A percentile compares a stretch with the other conserved stretches of the same genome.
Evolutionary conservation across 805 yeast genomes (phyloP).

Genomic region (Saccharomycopsis vini): DNA sequence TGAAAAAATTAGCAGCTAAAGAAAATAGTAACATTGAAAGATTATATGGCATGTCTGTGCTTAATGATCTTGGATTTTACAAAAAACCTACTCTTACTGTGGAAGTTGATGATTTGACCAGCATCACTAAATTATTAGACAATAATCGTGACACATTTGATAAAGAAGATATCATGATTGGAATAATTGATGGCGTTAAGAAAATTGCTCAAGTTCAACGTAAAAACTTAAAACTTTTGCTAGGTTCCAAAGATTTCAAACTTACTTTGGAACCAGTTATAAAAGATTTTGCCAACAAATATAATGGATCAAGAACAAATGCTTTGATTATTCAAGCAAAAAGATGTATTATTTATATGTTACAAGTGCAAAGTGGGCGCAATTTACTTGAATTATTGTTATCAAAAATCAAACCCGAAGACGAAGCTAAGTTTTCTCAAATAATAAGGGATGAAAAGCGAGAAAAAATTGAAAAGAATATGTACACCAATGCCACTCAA

Average conservation of each 20-base stretch:
- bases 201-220: conserved; percentile 3
- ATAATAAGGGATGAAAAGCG: conserved; percentile 42
- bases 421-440: conserved; percentile 56
- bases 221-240: conserved; percentile 2
- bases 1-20: conserved; percentile 38
- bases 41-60: conserved; percentile 51
- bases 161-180: conserved; percentile 1
- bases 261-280: conserved; percentile 24
- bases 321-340: conserved; percentile 68
- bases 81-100: conserved; percentile 33
- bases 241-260: conserved; percentile 34
- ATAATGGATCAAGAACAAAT: conserved; percentile 39
- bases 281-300: conserved; percentile 29
- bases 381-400: conserved; percentile 60
- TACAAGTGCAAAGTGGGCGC: conserved; percentile 68
- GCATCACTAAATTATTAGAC: conserved; percentile 30
- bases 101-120: conserved; percentile 33
- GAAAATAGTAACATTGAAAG: conserved; percentile 47
- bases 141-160: conserved; percentile 20
- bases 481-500: conserved; percentile 33
- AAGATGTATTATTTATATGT: conserved; percentile 66
- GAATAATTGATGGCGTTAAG: not conserved
- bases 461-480: conserved; percentile 29
- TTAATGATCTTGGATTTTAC: conserved; percentile 57
- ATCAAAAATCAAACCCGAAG: conserved; percentile 54